Percentiles rank a stretch among this genome's conserved stretches.
phyloP scores from a whole-genome alignment of 1,284 basidiomycete genomes.

The Schizophyllum commune region DNA sequence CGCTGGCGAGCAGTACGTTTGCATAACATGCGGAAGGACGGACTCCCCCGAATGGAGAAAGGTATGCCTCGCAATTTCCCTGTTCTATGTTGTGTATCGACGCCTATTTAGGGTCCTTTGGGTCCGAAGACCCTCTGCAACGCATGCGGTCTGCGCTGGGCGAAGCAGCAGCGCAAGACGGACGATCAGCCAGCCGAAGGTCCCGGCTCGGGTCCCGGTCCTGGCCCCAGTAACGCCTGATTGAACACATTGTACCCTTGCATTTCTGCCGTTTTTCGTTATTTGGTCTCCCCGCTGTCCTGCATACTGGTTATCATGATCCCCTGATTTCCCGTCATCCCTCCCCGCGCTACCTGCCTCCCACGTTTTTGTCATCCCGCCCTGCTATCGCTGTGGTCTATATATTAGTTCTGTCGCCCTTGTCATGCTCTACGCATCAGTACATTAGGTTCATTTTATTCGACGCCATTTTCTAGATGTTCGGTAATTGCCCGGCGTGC shows the following conservation, averaged over 20 bases:
- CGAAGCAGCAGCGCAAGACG: slow-evolving; percentile 39
- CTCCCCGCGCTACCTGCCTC: no score
- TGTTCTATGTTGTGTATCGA: slow-evolving; percentile 9
- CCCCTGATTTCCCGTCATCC: no score
- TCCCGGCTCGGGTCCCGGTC: not conserved
- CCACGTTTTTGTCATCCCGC: no score
- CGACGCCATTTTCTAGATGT: no score
- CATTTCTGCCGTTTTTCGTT: slow-evolving; percentile 10
- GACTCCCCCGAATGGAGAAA: slow-evolving; percentile 83
- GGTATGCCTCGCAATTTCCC: no score
- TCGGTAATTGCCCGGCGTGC: no score
- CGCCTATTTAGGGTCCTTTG: slow-evolving; percentile 47
- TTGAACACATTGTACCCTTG: slow-evolving; percentile 6
- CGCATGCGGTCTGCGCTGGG: slow-evolving; percentile 80
- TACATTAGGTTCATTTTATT: no score
- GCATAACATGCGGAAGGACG: slow-evolving; percentile 71
- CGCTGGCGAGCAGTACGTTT: slow-evolving; percentile 59
- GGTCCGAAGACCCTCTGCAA: slow-evolving; percentile 87
- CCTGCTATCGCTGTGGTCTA: no score
- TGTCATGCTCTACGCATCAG: no score
- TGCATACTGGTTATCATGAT: no score
- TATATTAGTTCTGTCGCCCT: no score
- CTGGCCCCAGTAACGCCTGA: not conserved
- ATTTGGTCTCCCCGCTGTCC: not conserved
- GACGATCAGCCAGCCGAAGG: not conserved